Conservation (phyloP, 768 basidiomycete species). For the Coprinopsis strossmayeri region DNA sequence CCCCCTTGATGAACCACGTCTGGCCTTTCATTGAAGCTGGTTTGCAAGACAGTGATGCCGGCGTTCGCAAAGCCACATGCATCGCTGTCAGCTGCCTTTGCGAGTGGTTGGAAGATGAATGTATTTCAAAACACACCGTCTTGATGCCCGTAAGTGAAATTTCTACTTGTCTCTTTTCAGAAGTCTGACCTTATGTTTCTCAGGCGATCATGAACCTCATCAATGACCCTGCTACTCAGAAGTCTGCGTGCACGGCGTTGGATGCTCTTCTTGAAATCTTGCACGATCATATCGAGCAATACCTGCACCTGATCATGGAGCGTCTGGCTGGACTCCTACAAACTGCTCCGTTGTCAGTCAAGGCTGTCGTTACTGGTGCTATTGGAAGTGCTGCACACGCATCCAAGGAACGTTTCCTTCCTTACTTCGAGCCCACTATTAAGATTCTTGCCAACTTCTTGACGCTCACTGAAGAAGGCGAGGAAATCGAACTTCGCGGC, state of each 20-base stretch:
- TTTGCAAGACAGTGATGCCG: conserved; percentile 74
- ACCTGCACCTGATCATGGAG: conserved; percentile 93
- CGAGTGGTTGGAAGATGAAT: conserved; percentile 96
- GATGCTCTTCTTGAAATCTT: conserved; percentile 95
- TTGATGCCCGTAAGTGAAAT: conserved; percentile 90
- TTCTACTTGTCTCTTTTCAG: not conserved
- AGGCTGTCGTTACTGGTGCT: conserved; percentile 93
- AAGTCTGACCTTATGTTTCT: conserved; percentile 4
- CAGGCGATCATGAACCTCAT: conserved; percentile 90
- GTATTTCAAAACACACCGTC: conserved; percentile 70
- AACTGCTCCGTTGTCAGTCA: conserved; percentile 78
- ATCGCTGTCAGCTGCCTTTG: conserved; percentile 93
- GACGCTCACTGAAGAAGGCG: conserved; percentile 76
- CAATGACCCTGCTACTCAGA: conserved; percentile 80
- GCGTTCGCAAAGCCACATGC: conserved; percentile 93
- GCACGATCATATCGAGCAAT: conserved; percentile 83
- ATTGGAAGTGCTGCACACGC: conserved; percentile 98
- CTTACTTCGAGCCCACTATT: conserved; percentile 94
- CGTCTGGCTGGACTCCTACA: conserved; percentile 83
- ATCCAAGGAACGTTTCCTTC: conserved; percentile 82
- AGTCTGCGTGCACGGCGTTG: conserved; percentile 92
- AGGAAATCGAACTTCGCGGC: conserved; percentile 90
- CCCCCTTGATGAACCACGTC: conserved; percentile 81
- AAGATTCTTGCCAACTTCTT: conserved; percentile 85
- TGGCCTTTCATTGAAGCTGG: conserved; percentile 94